These are phyloP conservation scores for Pouteria glomerata DNA, from an alignment of 148 eudicot genomes.

Conservation along the genomic window DNA sequence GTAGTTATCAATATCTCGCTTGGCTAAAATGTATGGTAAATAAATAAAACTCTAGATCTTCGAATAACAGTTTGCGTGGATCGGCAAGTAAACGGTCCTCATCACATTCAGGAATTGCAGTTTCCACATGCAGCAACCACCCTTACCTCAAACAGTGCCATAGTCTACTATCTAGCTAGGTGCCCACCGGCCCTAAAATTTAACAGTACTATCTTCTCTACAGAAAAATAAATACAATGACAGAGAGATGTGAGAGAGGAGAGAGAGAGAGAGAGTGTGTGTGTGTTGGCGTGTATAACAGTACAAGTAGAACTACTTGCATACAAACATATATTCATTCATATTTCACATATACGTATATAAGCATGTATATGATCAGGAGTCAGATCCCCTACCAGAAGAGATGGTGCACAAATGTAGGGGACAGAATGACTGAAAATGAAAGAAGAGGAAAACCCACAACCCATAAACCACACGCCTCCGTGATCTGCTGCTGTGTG, in stretches of 20 bases:
- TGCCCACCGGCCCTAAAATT: too few relatives aligned
- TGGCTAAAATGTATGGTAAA: not conserved
- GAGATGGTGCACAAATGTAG: too few relatives aligned
- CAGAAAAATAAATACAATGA: not conserved
- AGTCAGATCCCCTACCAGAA: too few relatives aligned
- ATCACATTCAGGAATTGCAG: constrained; percentile 1
- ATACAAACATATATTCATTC: too few relatives aligned
- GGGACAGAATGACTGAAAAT: constrained; percentile 14
- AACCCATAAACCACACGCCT: not conserved
- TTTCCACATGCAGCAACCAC: not conserved
- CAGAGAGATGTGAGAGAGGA: not conserved
- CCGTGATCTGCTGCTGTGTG: not conserved
- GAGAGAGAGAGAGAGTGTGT: not conserved
- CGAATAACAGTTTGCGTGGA: not conserved
- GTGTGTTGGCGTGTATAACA: too few relatives aligned
- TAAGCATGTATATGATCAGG: too few relatives aligned
- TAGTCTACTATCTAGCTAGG: not conserved
- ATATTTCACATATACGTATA: too few relatives aligned
- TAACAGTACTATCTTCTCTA: too few relatives aligned
- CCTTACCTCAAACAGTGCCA: too few relatives aligned
- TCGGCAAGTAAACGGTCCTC: not conserved
- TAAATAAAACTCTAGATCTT: not conserved
- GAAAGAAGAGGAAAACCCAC: not conserved
- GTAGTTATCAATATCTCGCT: not conserved
- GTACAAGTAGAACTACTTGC: too few relatives aligned